phyloP scores from a whole-genome alignment of 495 filamentous ascomycete species.

The Physcia stellaris region DNA sequence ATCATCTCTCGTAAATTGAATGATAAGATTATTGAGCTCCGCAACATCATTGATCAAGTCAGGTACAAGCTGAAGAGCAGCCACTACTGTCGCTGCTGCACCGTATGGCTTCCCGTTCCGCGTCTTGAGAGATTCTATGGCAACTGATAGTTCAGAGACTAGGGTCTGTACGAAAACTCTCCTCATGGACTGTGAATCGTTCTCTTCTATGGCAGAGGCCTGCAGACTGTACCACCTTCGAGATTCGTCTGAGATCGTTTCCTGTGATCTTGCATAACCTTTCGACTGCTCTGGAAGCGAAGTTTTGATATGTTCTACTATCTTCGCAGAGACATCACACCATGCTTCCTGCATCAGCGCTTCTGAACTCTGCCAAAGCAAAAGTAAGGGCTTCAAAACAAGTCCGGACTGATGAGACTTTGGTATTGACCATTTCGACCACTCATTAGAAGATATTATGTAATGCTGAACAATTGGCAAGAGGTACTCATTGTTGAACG shows the following conservation, averaged over 20 bases:
- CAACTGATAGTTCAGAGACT: slow-evolving; percentile 31
- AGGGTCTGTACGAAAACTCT: slow-evolving; percentile 19
- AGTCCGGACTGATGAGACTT: slow-evolving; percentile 23
- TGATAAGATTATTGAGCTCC: slow-evolving; percentile 15
- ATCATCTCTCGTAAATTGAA: slow-evolving; percentile 31
- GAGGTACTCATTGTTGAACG: slow-evolving; percentile 34
- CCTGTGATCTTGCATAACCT: slow-evolving; percentile 57
- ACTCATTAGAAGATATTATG: slow-evolving; percentile 32
- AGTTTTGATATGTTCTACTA: slow-evolving; percentile 49
- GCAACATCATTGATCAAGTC: slow-evolving; percentile 16
- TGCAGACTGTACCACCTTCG: slow-evolving; percentile 49
- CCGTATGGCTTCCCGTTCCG: slow-evolving; percentile 77
- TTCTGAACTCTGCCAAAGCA: slow-evolving; percentile 17
- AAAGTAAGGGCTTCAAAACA: slow-evolving; percentile 26
- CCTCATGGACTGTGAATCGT: slow-evolving; percentile 9
- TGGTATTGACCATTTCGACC: slow-evolving; percentile 36
- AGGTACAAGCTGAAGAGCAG: slow-evolving; percentile 30
- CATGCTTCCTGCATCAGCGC: slow-evolving; percentile 33
- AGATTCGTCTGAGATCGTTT: slow-evolving; percentile 43
- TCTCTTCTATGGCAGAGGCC: slow-evolving; percentile 26
- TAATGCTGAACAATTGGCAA: slow-evolving; percentile 47
- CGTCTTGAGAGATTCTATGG: slow-evolving; percentile 33
- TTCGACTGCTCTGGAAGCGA: slow-evolving; percentile 69
- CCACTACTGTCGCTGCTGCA: slow-evolving; percentile 50
- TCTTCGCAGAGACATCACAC: slow-evolving; percentile 35